A percentile compares a stretch with the other conserved stretches of the same genome.
Conservation (phyloP, 768 basidiomycete genomes). For the Serendipita sp. region DNA sequence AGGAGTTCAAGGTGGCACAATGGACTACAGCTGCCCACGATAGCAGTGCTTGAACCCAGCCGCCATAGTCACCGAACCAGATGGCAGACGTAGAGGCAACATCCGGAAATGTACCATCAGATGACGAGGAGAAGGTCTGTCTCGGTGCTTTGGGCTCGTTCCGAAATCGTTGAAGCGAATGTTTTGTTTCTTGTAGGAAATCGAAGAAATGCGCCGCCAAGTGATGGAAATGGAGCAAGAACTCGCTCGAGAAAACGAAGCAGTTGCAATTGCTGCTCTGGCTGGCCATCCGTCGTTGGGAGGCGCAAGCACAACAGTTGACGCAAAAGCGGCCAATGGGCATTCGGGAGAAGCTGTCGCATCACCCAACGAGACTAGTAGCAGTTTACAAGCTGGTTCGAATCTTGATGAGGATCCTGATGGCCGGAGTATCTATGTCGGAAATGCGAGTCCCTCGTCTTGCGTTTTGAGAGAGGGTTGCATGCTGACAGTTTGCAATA, state of each 20-base stretch:
- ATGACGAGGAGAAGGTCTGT: constrained; percentile 2
- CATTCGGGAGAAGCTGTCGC: constrained; percentile 39
- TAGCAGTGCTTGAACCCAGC: neutral
- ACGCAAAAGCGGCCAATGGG: constrained; percentile 8
- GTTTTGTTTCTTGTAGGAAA: constrained; percentile 29
- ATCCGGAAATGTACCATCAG: constrained; percentile 4
- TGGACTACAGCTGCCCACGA: neutral
- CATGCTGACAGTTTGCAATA: constrained; percentile 18
- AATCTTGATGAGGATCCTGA: constrained; percentile 76
- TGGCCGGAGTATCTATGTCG: constrained; percentile 78
- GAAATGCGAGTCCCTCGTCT: constrained; percentile 54
- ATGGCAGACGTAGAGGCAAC: constrained; percentile 9
- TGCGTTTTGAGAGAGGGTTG: constrained; percentile 3
- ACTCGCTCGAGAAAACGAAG: constrained; percentile 10
- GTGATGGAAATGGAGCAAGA: constrained; percentile 65
- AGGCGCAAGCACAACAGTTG: neutral
- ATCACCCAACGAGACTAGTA: constrained; percentile 22
- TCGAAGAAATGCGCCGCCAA: constrained; percentile 82
- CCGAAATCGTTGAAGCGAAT: neutral
- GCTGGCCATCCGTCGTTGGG: neutral
- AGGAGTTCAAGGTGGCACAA: constrained; percentile 13
- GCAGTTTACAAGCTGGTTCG: constrained; percentile 52
- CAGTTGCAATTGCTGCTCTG: constrained; percentile 4
- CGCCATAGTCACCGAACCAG: neutral
- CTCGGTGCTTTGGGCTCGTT: neutral